Evolutionary conservation across 192 early-diverging fungal species (phyloP).

Genomic region (Linderina pennispora): DNA sequence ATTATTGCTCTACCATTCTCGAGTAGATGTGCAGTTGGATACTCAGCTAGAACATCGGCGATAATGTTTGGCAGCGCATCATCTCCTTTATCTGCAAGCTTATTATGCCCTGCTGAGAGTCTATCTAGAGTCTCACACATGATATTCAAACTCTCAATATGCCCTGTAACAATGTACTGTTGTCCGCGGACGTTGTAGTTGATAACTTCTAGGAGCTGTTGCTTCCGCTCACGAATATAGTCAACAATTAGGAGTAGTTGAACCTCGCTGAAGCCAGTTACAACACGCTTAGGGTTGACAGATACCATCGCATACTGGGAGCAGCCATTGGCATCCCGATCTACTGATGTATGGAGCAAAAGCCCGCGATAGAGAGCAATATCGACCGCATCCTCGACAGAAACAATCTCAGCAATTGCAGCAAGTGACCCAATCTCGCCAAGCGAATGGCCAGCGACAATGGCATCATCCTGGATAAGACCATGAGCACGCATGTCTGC

Average conservation of each 20-base stretch:
- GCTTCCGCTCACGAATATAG: slow-evolving; percentile 65
- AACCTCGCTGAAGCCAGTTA: slow-evolving; percentile 67
- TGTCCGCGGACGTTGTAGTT: slow-evolving; percentile 91
- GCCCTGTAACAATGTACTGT: slow-evolving; percentile 86
- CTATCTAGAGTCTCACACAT: too few species aligned
- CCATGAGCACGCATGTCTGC: slow-evolving; percentile 78
- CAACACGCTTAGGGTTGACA: slow-evolving; percentile 80
- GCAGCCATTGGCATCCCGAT: slow-evolving; percentile 65
- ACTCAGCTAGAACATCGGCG: too few species aligned
- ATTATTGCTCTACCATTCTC: too few species aligned
- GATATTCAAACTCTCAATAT: too few species aligned
- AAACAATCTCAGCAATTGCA: slow-evolving; percentile 71
- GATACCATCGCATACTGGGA: slow-evolving; percentile 91
- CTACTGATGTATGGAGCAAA: slow-evolving; percentile 87
- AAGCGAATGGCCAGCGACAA: slow-evolving; percentile 85
- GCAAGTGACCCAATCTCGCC: slow-evolving; percentile 85
- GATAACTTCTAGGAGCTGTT: slow-evolving; percentile 79
- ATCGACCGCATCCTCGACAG: slow-evolving; percentile 73
- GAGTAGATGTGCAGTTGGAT: too few species aligned
- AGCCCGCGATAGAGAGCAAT: slow-evolving; percentile 90
- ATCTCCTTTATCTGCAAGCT: too few species aligned
- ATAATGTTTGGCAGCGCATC: too few species aligned
- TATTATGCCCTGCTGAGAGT: too few species aligned
- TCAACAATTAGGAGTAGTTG: slow-evolving; percentile 57
- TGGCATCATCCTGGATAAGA: slow-evolving; percentile 65